Conservation (phyloP, 192 early-diverging fungal genomes). For the Backusella westeae region DNA sequence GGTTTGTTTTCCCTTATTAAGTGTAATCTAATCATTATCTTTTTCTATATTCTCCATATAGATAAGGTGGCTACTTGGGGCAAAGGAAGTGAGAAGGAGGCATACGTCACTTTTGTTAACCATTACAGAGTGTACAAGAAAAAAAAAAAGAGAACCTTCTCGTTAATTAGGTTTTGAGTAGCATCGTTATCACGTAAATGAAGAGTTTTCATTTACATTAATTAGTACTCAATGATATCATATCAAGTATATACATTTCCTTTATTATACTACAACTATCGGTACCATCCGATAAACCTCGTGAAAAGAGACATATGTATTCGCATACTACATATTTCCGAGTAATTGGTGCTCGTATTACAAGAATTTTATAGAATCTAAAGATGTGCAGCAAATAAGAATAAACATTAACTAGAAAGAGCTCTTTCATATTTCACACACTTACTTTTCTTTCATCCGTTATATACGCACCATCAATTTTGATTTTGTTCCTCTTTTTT, state of each 20-base stretch:
- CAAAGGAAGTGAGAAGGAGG: neutral
- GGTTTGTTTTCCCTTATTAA: neutral
- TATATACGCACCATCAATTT: neutral
- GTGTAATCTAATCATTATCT: neutral
- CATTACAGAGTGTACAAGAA: neutral
- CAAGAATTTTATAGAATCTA: neutral
- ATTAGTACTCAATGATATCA: too few species aligned
- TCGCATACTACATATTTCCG: neutral
- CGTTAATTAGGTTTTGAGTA: neutral
- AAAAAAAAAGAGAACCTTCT: neutral
- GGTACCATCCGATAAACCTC: neutral
- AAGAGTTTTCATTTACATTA: too few species aligned
- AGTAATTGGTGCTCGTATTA: neutral
- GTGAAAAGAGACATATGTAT: neutral
- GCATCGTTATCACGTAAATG: neutral
- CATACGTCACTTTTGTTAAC: too few species aligned
- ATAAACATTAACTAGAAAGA: neutral
- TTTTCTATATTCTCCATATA: neutral
- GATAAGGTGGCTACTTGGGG: neutral
- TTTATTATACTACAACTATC: neutral
- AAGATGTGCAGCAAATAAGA: neutral
- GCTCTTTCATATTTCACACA: neutral
- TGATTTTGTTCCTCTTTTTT: neutral
- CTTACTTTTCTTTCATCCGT: neutral
- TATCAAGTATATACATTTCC: neutral